These are phyloP conservation scores for Dichotomocladium elegans DNA, from an alignment of 371 early-diverging fungal species.

Conservation along the genomic window DNA sequence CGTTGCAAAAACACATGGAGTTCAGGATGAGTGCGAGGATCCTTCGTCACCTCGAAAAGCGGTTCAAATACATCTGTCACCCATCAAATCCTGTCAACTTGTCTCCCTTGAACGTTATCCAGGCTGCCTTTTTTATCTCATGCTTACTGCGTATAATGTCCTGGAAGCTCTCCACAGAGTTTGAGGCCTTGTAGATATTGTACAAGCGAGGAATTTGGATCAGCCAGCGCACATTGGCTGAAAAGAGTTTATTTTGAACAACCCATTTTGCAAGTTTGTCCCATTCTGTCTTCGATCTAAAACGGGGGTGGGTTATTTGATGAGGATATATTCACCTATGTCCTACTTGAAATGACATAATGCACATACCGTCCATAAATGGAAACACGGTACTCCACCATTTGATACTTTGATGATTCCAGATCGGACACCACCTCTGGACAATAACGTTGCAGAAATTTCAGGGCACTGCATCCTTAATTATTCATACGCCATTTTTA, in stretches of 20 bases:
- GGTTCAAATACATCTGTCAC: slow-evolving; percentile 93
- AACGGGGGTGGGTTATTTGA: background rate
- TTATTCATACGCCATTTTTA: slow-evolving; percentile 6
- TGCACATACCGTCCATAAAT: slow-evolving; percentile 79
- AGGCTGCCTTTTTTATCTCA: background rate
- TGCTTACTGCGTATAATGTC: slow-evolving; percentile 72
- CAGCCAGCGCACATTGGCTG: slow-evolving; percentile 94
- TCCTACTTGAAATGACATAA: background rate
- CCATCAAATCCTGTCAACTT: background rate
- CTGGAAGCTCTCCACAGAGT: slow-evolving; percentile 71
- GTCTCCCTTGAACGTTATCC: no score
- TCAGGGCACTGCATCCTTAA: background rate
- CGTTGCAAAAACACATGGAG: slow-evolving; percentile 92
- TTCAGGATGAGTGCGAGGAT: slow-evolving; percentile 83
- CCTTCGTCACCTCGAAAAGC: slow-evolving; percentile 88
- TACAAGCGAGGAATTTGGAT: slow-evolving; percentile 97
- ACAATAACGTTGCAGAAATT: background rate
- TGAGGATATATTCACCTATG: background rate
- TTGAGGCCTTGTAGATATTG: slow-evolving; percentile 79
- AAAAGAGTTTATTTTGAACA: slow-evolving; percentile 87
- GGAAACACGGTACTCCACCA: slow-evolving; percentile 91
- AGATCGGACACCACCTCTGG: slow-evolving; percentile 89
- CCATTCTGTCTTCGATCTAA: slow-evolving; percentile 78
- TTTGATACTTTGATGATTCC: slow-evolving; percentile 95
- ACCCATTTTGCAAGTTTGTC: slow-evolving; percentile 96